Conservation (phyloP, 495 filamentous ascomycete species). For the Amniculicola lignicola region DNA sequence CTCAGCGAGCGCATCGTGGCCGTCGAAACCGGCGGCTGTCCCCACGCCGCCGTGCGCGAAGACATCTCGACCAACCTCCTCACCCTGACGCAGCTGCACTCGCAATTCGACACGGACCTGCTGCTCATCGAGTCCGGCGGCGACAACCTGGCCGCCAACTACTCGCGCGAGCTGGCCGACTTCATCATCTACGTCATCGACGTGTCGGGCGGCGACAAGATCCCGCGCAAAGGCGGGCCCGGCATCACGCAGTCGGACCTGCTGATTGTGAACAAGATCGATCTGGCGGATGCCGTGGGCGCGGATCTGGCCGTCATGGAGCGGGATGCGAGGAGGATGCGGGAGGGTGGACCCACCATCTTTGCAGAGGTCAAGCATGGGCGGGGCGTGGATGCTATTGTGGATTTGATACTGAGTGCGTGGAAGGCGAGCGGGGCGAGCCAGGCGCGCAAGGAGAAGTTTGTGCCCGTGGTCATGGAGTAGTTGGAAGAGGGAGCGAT, state of each 20-base stretch:
- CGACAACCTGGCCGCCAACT: slow-evolving; percentile 96
- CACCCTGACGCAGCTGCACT: slow-evolving; percentile 82
- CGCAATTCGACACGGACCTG: slow-evolving; percentile 66
- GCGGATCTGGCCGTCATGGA: slow-evolving; percentile 95
- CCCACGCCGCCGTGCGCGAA: slow-evolving; percentile 95
- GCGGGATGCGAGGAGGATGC: slow-evolving; percentile 87
- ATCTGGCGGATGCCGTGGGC: slow-evolving; percentile 85
- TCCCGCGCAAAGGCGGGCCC: slow-evolving; percentile 92
- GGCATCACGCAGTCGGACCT: slow-evolving; percentile 94
- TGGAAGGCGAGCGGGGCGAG: slow-evolving; percentile 85
- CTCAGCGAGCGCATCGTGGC: slow-evolving; percentile 68
- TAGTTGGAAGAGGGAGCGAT: too few species aligned
- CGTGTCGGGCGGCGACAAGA: slow-evolving; percentile 94
- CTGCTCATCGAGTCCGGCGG: slow-evolving; percentile 92
- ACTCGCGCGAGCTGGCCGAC: slow-evolving; percentile 87
- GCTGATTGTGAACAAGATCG: slow-evolving; percentile 93
- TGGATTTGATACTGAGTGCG: slow-evolving; percentile 82
- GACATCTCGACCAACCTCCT: slow-evolving; percentile 92
- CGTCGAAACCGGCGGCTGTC: slow-evolving; percentile 97
- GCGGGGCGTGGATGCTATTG: slow-evolving; percentile 76
- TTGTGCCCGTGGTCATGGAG: slow-evolving; percentile 29
- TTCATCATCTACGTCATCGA: slow-evolving; percentile 99
- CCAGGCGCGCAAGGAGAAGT: slow-evolving; percentile 51
- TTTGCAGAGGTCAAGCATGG: slow-evolving; percentile 96
- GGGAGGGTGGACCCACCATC: slow-evolving; percentile 90